These are phyloP conservation scores for Whalleya microplaca DNA, from an alignment of 2,329 filamentous ascomycete species.

Conservation along the genomic window DNA sequence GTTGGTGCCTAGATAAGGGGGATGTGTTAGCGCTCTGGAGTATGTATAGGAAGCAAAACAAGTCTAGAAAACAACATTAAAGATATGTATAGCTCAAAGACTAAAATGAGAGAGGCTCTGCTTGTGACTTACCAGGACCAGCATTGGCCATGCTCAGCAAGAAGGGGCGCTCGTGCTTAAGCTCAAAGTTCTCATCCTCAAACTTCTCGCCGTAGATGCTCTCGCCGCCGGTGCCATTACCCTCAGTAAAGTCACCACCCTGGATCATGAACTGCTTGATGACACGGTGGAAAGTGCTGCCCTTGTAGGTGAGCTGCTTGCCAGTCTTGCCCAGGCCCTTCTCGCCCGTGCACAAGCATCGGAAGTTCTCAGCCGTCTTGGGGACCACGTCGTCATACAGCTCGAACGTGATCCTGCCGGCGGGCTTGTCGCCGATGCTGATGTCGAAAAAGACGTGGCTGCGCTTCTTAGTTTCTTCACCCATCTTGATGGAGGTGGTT, in stretches of 20 bases:
- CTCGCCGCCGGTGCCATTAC: slow-evolving; percentile 94
- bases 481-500: slow-evolving; percentile 22
- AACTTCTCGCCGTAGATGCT: slow-evolving; percentile 98
- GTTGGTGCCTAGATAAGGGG: slow-evolving; percentile 71
- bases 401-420: slow-evolving; percentile 85
- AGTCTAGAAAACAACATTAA: not conserved
- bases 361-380: slow-evolving; percentile 97
- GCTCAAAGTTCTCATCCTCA: slow-evolving; percentile 91
- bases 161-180: slow-evolving; percentile 92
- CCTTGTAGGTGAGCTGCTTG: slow-evolving; percentile 91
- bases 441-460: slow-evolving; percentile 94
- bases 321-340: slow-evolving; percentile 82
- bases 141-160: slow-evolving; percentile 98
- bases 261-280: slow-evolving; percentile 99
- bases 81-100: no score
- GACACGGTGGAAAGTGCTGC: slow-evolving; percentile 89
- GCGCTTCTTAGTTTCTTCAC: slow-evolving; percentile 57
- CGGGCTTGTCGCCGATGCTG: slow-evolving; percentile 71
- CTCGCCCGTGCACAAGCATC: slow-evolving; percentile 90
- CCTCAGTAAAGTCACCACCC: slow-evolving; percentile 93
- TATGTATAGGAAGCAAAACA: not conserved
- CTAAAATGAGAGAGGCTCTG: no score
- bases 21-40: no score
- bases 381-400: slow-evolving; percentile 78
- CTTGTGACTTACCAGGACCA: slow-evolving; percentile 69